phyloP scores from a whole-genome alignment of 495 filamentous ascomycete genomes.

The Aspergillus bridgeri region DNA sequence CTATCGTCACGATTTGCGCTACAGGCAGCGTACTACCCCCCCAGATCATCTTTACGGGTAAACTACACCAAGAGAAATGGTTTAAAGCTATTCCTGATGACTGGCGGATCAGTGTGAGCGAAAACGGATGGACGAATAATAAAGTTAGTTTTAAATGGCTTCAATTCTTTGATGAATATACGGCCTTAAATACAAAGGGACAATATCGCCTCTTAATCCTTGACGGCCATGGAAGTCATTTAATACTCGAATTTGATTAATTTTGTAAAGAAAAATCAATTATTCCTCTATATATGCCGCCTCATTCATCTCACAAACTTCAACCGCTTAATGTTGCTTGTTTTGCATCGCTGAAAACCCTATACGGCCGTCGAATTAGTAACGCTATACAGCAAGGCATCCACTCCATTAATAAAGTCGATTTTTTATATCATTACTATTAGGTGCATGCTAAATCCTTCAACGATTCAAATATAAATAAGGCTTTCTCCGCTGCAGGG shows the following conservation, averaged over 20 bases:
- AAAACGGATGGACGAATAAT: background rate
- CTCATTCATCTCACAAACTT: too few species aligned
- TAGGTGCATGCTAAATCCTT: background rate
- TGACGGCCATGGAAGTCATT: background rate
- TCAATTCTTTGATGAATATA: conserved; percentile 2
- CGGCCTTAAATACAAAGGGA: background rate
- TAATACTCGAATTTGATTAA: too few species aligned
- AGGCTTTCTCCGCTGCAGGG: background rate
- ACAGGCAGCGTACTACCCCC: too few species aligned
- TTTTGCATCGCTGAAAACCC: background rate
- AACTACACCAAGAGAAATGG: too few species aligned
- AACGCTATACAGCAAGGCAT: background rate
- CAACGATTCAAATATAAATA: background rate
- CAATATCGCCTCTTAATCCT: conserved; percentile 3
- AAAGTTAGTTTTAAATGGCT: background rate
- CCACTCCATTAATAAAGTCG: background rate
- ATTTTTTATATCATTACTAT: background rate
- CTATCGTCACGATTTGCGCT: too few species aligned
- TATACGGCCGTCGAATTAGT: background rate
- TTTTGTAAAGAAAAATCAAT: background rate
- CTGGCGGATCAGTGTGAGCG: background rate
- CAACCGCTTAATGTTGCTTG: background rate
- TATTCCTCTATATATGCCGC: background rate
- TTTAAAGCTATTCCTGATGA: background rate
- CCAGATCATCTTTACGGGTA: too few species aligned